A percentile compares a stretch with the other conserved stretches of the same genome.
These are phyloP conservation scores for Hypomyces rosellus DNA, from an alignment of 2,329 filamentous ascomycete species.

Conservation along the genomic window DNA sequence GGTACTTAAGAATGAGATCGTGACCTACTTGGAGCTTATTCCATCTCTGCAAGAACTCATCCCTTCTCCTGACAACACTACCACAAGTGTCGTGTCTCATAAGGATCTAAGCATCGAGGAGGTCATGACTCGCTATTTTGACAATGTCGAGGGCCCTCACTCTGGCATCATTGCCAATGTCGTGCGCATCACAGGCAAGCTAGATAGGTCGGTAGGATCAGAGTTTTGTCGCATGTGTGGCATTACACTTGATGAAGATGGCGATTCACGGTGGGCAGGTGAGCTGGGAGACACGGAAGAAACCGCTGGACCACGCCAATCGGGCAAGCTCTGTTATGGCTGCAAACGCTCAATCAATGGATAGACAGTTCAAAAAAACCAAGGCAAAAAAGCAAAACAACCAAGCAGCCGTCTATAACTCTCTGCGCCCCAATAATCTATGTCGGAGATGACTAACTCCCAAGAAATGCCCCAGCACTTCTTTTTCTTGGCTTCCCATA, in stretches of 20 bases:
- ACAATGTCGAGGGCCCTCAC: slow-evolving; percentile 71
- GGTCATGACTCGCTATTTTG: slow-evolving; percentile 84
- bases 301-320: slow-evolving; percentile 19
- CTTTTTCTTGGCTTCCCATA: slow-evolving; percentile 5
- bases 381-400: neutral
- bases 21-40: slow-evolving; percentile 54
- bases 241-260: slow-evolving; percentile 56
- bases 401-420: neutral
- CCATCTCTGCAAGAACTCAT: slow-evolving; percentile 47
- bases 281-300: slow-evolving; percentile 45
- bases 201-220: slow-evolving; percentile 46
- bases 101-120: slow-evolving; percentile 85
- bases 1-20: slow-evolving; percentile 73
- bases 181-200: slow-evolving; percentile 81
- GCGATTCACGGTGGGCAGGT: slow-evolving; percentile 57
- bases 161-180: slow-evolving; percentile 93
- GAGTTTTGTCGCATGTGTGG: slow-evolving; percentile 60
- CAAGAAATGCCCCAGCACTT: slow-evolving; percentile 11
- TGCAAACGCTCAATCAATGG: slow-evolving; percentile 60
- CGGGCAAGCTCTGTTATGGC: slow-evolving; percentile 59
- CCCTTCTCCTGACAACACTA: slow-evolving; percentile 28
- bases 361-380: slow-evolving; percentile 26
- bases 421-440: slow-evolving; percentile 8
- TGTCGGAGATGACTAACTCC: slow-evolving; percentile 12
- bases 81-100: slow-evolving; percentile 49